Evolutionary conservation across 306 rosid species (phyloP).

Genomic region (Medicago ruthenica): DNA sequence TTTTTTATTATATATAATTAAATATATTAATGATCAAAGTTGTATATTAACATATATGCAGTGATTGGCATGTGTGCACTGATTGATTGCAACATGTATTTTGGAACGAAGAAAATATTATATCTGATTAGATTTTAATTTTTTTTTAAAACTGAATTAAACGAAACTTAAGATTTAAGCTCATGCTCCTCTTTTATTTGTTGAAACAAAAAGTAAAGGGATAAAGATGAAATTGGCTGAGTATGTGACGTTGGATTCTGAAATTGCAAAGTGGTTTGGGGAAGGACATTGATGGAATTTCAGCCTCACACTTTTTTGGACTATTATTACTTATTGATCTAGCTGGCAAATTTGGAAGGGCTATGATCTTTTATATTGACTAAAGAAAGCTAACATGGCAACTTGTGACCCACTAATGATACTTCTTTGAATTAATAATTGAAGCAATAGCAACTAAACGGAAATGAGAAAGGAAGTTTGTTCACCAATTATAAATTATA

Average conservation of each 20-base stretch:
- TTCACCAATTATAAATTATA: constrained; percentile 25
- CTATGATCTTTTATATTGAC: constrained; percentile 2
- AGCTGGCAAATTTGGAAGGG: constrained; percentile 43
- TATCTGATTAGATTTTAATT: too few species aligned
- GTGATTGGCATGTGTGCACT: too few species aligned
- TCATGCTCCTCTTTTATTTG: not conserved
- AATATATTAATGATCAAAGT: too few species aligned
- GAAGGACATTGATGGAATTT: constrained; percentile 36
- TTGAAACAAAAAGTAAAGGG: not conserved
- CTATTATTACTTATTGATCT: constrained; percentile 29
- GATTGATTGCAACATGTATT: too few species aligned
- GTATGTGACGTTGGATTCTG: constrained; percentile 1
- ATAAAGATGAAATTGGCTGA: constrained; percentile 17
- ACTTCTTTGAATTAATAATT: constrained; percentile 21
- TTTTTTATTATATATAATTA: too few species aligned
- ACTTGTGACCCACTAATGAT: constrained; percentile 40
- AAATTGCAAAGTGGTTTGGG: not conserved
- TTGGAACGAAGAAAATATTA: too few species aligned
- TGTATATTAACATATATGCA: too few species aligned
- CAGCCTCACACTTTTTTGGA: constrained; percentile 20
- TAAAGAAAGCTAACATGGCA: constrained; percentile 32
- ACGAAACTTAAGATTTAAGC: too few species aligned
- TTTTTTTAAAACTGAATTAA: too few species aligned
- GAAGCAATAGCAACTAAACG: not conserved
- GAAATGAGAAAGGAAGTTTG: not conserved